These are phyloP conservation scores for Microglena sp. DNA, from an alignment of 139 green algal species.

Conservation along the genomic window DNA sequence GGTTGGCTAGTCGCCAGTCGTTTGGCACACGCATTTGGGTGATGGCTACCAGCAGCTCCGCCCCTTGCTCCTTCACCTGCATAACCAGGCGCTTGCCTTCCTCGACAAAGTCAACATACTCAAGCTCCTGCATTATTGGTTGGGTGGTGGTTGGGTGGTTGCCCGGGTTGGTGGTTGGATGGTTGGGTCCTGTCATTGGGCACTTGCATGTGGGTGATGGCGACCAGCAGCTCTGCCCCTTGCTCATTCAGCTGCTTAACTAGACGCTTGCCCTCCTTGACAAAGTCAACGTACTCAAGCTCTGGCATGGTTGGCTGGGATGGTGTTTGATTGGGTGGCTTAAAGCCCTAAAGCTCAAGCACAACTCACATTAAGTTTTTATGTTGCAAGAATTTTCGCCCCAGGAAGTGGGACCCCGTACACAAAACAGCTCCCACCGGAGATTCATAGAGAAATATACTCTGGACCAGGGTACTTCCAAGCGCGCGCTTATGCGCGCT, in stretches of 20 bases:
- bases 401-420: too few relatives aligned
- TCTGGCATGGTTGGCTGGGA: too few relatives aligned
- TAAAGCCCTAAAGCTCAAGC: too few relatives aligned
- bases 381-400: too few relatives aligned
- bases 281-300: conserved; percentile 58
- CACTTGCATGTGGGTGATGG: conserved; percentile 72
- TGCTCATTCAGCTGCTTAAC: conserved; percentile 30
- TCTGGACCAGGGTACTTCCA: too few relatives aligned
- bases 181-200: conserved; percentile 65
- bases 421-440: background rate
- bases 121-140: conserved; percentile 29
- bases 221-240: conserved; percentile 58
- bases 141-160: too few relatives aligned
- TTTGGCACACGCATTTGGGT: conserved; percentile 76
- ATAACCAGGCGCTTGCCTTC: conserved; percentile 32
- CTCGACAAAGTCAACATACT: conserved; percentile 56
- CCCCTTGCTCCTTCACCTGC: conserved; percentile 42
- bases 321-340: too few relatives aligned
- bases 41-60: conserved; percentile 61
- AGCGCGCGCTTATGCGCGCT: too few relatives aligned
- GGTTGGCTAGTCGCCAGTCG: conserved; percentile 31
- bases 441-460: background rate
- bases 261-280: conserved; percentile 36
- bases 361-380: too few relatives aligned
- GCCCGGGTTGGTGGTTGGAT: too few relatives aligned